Evolutionary conservation across 139 green algal genomes (phyloP).

Genomic region (Gonium pectorale): DNA sequence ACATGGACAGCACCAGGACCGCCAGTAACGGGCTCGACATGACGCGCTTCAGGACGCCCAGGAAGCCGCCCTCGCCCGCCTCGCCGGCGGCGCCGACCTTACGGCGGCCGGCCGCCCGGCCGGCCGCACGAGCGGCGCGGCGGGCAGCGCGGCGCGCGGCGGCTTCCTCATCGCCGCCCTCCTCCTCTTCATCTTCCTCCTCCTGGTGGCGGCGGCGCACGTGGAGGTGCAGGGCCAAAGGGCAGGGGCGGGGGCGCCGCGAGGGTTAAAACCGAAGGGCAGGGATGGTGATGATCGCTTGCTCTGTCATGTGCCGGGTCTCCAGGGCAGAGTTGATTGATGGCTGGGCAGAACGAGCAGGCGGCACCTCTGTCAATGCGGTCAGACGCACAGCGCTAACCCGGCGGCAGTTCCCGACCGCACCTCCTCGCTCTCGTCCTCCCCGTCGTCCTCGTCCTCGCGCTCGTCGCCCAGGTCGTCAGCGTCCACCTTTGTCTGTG

Average conservation of each 20-base stretch:
- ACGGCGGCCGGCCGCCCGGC: not conserved
- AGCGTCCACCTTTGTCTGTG: not conserved
- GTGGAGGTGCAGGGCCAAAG: no score
- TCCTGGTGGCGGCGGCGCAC: no score
- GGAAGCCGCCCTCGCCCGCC: not conserved
- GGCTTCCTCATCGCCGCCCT: not conserved
- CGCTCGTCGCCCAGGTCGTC: constrained; percentile 10
- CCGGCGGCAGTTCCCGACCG: not conserved
- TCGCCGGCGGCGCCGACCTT: not conserved
- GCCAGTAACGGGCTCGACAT: not conserved
- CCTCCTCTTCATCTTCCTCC: not conserved
- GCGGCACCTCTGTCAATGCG: not conserved
- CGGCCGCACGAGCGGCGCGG: not conserved
- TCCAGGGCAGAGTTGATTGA: no score
- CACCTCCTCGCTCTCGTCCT: not conserved
- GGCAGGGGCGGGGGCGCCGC: no score
- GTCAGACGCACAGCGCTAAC: not conserved
- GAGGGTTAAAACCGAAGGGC: no score
- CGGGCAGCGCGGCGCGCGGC: not conserved
- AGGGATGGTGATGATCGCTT: not conserved
- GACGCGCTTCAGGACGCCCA: not conserved
- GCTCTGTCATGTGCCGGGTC: no score
- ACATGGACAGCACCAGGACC: not conserved
- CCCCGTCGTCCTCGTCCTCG: constrained; percentile 11
- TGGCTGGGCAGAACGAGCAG: not conserved